Conservation (phyloP, 2,329 filamentous ascomycete species). For the Phyllosticta citriasiana region DNA sequence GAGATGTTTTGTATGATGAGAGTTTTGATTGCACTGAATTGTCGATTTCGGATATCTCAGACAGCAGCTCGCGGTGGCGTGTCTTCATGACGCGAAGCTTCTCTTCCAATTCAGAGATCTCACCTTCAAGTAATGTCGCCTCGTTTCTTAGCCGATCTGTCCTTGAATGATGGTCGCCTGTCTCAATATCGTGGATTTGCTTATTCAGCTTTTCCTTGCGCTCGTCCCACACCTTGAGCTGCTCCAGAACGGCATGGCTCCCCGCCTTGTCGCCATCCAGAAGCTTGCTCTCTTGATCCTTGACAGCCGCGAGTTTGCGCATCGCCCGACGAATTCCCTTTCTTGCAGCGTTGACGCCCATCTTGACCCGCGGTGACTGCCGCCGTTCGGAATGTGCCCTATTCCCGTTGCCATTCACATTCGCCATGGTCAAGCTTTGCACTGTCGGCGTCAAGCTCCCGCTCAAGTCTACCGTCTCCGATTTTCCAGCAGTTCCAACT, state of each 20-base stretch:
- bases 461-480: slow-evolving; percentile 37
- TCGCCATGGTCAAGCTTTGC: slow-evolving; percentile 22
- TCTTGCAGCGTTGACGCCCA: slow-evolving; percentile 54
- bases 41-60: slow-evolving; percentile 4
- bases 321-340: slow-evolving; percentile 55
- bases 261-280: slow-evolving; percentile 48
- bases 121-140: slow-evolving; percentile 44
- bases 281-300: slow-evolving; percentile 56
- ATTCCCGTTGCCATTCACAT: slow-evolving; percentile 18
- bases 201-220: slow-evolving; percentile 47
- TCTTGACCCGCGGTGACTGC: slow-evolving; percentile 44
- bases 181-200: slow-evolving; percentile 47
- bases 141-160: slow-evolving; percentile 41
- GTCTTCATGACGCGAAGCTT: slow-evolving; percentile 51
- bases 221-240: slow-evolving; percentile 48
- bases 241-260: slow-evolving; percentile 48
- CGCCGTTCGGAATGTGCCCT: slow-evolving; percentile 15
- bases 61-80: background rate
- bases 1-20: slow-evolving; percentile 11
- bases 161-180: slow-evolving; percentile 46
- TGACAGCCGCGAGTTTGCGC: slow-evolving; percentile 53
- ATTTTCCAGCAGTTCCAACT: slow-evolving; percentile 18
- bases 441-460: slow-evolving; percentile 40
- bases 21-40: slow-evolving; percentile 8
- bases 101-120: slow-evolving; percentile 58